phyloP scores from a whole-genome alignment of 352 stramenopile species.

The Phytophthora podocarpi region DNA sequence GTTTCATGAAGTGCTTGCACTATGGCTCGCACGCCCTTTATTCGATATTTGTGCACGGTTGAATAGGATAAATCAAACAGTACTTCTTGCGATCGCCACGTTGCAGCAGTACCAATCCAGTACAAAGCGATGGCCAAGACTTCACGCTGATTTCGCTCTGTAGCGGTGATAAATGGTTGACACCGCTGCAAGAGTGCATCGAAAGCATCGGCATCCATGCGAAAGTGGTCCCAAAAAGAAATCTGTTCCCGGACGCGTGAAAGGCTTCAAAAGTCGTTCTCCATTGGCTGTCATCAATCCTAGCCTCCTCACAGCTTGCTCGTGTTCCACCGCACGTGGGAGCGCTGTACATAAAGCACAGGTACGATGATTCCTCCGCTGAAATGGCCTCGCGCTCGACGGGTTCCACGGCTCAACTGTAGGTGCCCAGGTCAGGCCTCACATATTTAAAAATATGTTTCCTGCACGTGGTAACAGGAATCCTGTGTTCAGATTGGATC shows the following conservation, averaged over 20 bases:
- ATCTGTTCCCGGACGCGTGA: neutral
- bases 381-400: too few relatives aligned
- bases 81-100: neutral
- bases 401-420: too few relatives aligned
- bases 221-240: conserved; percentile 7
- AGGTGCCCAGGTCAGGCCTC: too few relatives aligned
- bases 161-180: neutral
- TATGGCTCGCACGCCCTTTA: neutral
- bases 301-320: neutral
- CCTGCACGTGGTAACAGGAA: too few relatives aligned
- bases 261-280: neutral
- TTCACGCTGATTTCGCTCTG: neutral
- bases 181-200: neutral
- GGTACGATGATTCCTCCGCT: too few relatives aligned
- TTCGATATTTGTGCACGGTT: conserved; percentile 8
- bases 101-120: conserved; percentile 7
- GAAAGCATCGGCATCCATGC: neutral
- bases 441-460: too few relatives aligned
- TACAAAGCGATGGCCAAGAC: neutral
- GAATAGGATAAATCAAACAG: conserved; percentile 6
- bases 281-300: neutral
- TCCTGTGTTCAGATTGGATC: too few relatives aligned
- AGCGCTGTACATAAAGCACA: too few relatives aligned
- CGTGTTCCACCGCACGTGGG: neutral
- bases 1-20: neutral